Evolutionary conservation across 352 stramenopile species (phyloP), one percentile per base, ranked within the genome.

Genomic region (Pythium apleroticum): DNA sequence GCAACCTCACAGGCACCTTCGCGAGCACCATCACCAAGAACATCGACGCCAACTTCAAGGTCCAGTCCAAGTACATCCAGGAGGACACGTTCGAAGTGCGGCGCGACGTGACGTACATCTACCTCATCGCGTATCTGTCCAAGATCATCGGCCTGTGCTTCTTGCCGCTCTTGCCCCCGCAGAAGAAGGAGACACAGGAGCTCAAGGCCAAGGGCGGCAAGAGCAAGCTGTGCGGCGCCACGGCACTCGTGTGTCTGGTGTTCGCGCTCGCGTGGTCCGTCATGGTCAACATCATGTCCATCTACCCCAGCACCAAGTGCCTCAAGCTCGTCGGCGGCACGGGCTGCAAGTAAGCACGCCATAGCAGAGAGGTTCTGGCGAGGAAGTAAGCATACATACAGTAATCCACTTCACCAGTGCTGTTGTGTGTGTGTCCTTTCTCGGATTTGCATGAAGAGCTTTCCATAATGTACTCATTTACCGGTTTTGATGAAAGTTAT

Each of bases 171-270:
- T 14, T 74, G 22, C 68, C 68, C 11, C 14, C 35, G 24, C 68
- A 74, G 54, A 71, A 71, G 60, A 45, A 35, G 12, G 65, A 62
- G 50, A 63, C 46, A 11, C 55, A 54, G 49, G 45, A 59, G 33
- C 60, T 69, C 50, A 56, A 56, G 50, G 17, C 35, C 35, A 14
- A 43, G 10, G 35, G 35, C 9, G 35, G 35, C 35, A 43, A 43
- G 35, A 43, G 35, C 35, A 43, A 43, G 35, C 35, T 43, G 35
- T 43, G 35, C 12, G 35, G 35, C 35, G 35, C 35, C 10, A 19
- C 35, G 35, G 35, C 35, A 10, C 10, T 43, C 10, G 35, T 19
- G 14, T 43, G 35, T 43, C 35, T 43, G 35, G 35, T 43, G 7
- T 43, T 43, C 35, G 35, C 35, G 14, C 35, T 43, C 9, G 8